Base-by-base conservation (phyloP, 768 basidiomycete species). In the Postia placenta region DNA sequence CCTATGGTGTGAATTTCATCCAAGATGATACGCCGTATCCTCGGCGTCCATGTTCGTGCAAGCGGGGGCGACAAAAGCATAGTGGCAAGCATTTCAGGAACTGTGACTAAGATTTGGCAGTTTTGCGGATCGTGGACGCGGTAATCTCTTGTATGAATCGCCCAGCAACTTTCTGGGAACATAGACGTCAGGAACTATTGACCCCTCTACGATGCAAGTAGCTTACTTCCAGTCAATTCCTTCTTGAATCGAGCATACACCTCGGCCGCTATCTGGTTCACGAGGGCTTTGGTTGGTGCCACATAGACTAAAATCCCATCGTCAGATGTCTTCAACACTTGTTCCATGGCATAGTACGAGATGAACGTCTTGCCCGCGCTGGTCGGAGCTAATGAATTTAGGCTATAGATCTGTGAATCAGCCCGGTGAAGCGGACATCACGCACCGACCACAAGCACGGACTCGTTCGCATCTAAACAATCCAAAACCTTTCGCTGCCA, bases 341-440 rank as follows among this genome's bases (percentile, higher is more conserved):
- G 75, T 60, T 85, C 83, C 85, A 87, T 87, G 0, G 86, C 85
- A 54, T 86, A 86, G 62, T 74, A 87, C 2, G 82, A 83, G 37
- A 87, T 85, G 58, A 87, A 87, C 0, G 85, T 87, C 63, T 87
- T 87, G 24, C 85, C 83, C 0, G 83, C 83, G 61, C 81, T 82
- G 1, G 82, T 85, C 0, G 83, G 83, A 2, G 82, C 82, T 84
- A 56, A 4, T 36, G 5, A n/a, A n/a, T n/a, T n/a, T n/a, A n/a
- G n/a, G n/a, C n/a, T n/a, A n/a, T n/a, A n/a, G n/a, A n/a, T n/a
- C n/a, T n/a, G n/a, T n/a, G n/a, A n/a, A n/a, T n/a, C n/a, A n/a
- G n/a, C n/a, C n/a, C n/a, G n/a, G n/a, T n/a, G n/a, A n/a, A n/a
- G n/a, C n/a, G n/a, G n/a, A n/a, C 19, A 42, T 15, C 2, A 65